Conservation (phyloP, 805 yeast genomes). For the Cyberlindnera veronae region DNA sequence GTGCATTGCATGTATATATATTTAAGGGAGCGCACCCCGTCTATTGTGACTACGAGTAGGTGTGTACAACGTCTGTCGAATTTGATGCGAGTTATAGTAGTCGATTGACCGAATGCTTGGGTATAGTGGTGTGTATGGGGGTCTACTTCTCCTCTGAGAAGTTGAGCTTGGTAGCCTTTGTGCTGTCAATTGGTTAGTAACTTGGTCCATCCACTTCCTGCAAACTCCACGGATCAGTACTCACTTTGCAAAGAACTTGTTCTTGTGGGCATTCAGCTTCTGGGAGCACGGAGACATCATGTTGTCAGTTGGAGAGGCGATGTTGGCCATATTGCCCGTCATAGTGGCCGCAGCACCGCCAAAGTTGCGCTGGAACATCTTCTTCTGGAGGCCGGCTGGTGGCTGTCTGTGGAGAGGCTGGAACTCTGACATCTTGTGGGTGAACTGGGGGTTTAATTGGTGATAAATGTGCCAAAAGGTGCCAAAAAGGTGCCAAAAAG, state of each 20-base stretch:
- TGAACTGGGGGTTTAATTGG: no score
- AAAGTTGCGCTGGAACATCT: constrained; percentile 22
- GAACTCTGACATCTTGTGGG: constrained; percentile 27
- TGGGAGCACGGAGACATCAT: constrained; percentile 57
- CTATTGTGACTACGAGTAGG: not conserved
- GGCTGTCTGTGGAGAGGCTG: constrained; percentile 28
- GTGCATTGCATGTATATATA: not conserved
- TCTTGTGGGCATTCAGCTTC: constrained; percentile 48
- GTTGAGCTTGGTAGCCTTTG: constrained; percentile 14
- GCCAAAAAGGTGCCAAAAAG: no score
- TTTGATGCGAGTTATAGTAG: no score
- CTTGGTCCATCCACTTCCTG: not conserved
- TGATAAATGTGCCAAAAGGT: no score
- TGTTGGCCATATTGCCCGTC: constrained; percentile 4
- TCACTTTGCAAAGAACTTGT: constrained; percentile 36
- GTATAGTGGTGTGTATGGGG: not conserved
- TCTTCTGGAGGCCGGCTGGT: constrained; percentile 19
- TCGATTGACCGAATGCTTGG: not conserved
- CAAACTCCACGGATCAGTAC: constrained; percentile 13
- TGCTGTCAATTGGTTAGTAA: constrained; percentile 4
- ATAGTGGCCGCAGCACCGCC: constrained; percentile 5
- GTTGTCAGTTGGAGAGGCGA: constrained; percentile 53
- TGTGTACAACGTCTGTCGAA: no score
- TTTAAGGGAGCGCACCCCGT: not conserved
- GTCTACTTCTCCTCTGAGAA: constrained; percentile 4